Percentiles rank a stretch among this genome's conserved stretches.
Evolutionary conservation across 352 stramenopile genomes (phyloP).

Genomic region (Globisporangium emineosum): DNA sequence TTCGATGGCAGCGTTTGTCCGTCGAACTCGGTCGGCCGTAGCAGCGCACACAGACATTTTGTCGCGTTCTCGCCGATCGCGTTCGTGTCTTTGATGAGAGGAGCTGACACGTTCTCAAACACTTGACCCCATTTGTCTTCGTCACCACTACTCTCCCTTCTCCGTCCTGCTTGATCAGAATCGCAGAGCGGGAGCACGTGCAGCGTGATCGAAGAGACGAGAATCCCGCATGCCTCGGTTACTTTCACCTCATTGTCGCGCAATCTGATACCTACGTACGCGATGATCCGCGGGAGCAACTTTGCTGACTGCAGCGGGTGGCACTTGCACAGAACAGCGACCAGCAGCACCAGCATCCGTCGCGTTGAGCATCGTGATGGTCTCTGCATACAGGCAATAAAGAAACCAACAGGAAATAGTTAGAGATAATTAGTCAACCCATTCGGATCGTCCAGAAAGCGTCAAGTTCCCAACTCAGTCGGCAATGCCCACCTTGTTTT

Average conservation of each 20-base stretch:
- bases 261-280: slow-evolving; percentile 44
- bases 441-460: background rate
- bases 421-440: background rate
- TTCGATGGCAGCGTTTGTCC: slow-evolving; percentile 30
- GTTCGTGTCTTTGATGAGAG: slow-evolving; percentile 41
- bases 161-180: background rate
- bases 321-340: slow-evolving; percentile 51
- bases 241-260: slow-evolving; percentile 54
- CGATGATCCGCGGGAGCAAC: slow-evolving; percentile 39
- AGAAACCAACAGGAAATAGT: background rate
- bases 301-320: slow-evolving; percentile 32
- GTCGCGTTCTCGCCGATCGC: slow-evolving; percentile 45
- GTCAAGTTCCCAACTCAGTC: background rate
- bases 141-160: background rate
- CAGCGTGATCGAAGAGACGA: slow-evolving; percentile 47
- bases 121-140: slow-evolving; percentile 1
- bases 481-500: slow-evolving; percentile 44
- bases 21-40: slow-evolving; percentile 56
- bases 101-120: slow-evolving; percentile 33
- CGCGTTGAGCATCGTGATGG: slow-evolving; percentile 45
- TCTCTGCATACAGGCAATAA: slow-evolving; percentile 21
- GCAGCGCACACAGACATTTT: slow-evolving; percentile 41
- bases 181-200: slow-evolving; percentile 34
- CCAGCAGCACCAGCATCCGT: slow-evolving; percentile 56
- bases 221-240: slow-evolving; percentile 50